Conservation (phyloP, 2,329 filamentous ascomycete genomes). For the Madurella fahalii region DNA sequence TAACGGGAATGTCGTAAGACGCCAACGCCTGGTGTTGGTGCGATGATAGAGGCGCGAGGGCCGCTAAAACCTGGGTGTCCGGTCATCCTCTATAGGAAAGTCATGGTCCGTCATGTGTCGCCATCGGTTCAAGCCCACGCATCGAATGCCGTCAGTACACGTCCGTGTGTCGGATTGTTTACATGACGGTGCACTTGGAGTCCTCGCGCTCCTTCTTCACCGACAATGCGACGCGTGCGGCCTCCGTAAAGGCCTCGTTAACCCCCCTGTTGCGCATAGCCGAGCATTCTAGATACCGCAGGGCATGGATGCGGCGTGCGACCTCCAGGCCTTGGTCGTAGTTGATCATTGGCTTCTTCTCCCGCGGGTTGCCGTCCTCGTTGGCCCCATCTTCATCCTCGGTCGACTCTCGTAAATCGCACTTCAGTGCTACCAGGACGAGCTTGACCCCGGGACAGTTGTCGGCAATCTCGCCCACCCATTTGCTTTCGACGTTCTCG, state of each 20-base stretch:
- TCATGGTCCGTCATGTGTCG: neutral
- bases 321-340: constrained; percentile 91
- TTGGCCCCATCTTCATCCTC: constrained; percentile 56
- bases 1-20: constrained; percentile 4
- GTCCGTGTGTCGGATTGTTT: constrained; percentile 14
- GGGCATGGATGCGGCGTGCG: constrained; percentile 83
- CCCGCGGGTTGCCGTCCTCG: constrained; percentile 38
- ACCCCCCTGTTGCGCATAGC: constrained; percentile 97
- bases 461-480: constrained; percentile 96
- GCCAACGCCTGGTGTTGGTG: constrained; percentile 4
- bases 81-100: neutral
- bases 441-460: constrained; percentile 95
- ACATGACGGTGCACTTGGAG: constrained; percentile 60
- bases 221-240: constrained; percentile 83
- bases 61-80: neutral
- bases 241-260: constrained; percentile 98
- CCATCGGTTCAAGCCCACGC: neutral
- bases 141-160: neutral
- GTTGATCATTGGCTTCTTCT: constrained; percentile 72
- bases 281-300: constrained; percentile 96
- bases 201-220: constrained; percentile 63
- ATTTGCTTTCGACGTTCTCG: constrained; percentile 98
- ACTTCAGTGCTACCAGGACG: constrained; percentile 93
- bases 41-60: constrained; percentile 2
- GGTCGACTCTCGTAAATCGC: constrained; percentile 79